These are phyloP conservation scores for Chlorella sp. DNA, from an alignment of 139 green algal genomes.

Conservation along the genomic window DNA sequence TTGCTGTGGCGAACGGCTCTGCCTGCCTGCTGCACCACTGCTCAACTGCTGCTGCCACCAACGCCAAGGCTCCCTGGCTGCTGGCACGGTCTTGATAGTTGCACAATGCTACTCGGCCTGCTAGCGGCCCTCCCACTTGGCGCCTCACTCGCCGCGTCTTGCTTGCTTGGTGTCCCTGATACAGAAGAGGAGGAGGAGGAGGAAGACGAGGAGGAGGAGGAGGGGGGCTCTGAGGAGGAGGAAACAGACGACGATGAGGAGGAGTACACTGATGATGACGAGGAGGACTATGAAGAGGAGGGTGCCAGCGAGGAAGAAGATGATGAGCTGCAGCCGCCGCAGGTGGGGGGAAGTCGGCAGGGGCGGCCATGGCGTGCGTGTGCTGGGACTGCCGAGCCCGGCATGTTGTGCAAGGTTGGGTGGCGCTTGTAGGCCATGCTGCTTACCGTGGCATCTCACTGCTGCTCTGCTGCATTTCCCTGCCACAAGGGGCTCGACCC, in stretches of 20 bases:
- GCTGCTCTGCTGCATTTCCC: neutral
- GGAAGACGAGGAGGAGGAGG: neutral
- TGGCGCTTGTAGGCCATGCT: no score
- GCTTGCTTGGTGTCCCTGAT: neutral
- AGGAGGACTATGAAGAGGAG: neutral
- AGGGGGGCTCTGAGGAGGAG: constrained; percentile 3
- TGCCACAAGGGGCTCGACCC: neutral
- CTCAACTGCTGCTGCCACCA: no score
- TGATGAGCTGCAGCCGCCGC: neutral
- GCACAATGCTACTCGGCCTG: no score
- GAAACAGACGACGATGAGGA: constrained; percentile 18
- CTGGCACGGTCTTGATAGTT: no score
- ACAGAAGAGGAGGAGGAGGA: constrained; percentile 20
- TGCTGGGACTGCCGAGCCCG: no score
- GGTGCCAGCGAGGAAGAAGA: neutral
- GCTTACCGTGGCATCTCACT: neutral
- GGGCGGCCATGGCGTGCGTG: neutral
- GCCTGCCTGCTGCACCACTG: no score
- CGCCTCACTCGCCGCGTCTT: no score
- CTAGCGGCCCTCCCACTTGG: no score
- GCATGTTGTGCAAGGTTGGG: no score
- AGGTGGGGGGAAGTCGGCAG: neutral
- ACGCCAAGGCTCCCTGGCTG: no score
- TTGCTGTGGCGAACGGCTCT: no score
- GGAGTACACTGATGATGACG: neutral